These are phyloP conservation scores for Pseudogymnoascus sp. DNA, from an alignment of 2,329 filamentous ascomycete species.

Conservation along the genomic window DNA sequence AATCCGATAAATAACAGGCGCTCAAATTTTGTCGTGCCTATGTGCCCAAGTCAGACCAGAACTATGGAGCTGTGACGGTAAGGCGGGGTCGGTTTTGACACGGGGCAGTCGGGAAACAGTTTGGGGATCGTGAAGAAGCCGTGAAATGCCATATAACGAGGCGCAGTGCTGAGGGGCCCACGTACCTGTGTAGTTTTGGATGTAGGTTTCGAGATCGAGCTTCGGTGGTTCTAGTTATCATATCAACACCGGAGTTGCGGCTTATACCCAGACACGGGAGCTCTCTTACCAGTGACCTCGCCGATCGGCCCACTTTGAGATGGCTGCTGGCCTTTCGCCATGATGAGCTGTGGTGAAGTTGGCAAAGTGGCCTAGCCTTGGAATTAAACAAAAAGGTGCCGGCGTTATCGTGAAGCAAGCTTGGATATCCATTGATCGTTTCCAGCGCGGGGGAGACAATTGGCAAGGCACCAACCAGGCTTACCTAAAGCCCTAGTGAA, in stretches of 20 bases:
- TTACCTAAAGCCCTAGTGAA: constrained; percentile 6
- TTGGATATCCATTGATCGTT: background rate
- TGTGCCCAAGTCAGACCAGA: constrained; percentile 8
- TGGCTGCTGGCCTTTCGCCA: background rate
- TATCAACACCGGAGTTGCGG: background rate
- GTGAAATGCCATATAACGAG: background rate
- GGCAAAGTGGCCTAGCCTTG: background rate
- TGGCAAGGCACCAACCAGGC: constrained; percentile 4
- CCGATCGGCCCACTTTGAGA: background rate
- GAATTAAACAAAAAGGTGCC: background rate
- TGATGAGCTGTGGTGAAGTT: background rate
- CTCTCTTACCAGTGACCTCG: constrained; percentile 5
- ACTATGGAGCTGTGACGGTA: background rate
- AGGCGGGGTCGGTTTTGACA: background rate
- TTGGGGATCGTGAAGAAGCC: background rate
- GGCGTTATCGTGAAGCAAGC: constrained; percentile 6
- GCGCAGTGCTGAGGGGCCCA: background rate
- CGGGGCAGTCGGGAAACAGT: background rate
- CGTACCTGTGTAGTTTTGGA: constrained; percentile 78
- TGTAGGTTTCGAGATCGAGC: constrained; percentile 85
- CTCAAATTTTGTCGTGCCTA: constrained; percentile 73
- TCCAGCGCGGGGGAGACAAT: background rate
- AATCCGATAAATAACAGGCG: constrained; percentile 77
- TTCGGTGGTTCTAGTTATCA: constrained; percentile 62
- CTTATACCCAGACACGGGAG: background rate